Base-by-base conservation (phyloP, 2,329 filamentous ascomycete genomes). In the Paraconiothyrium sp. region DNA sequence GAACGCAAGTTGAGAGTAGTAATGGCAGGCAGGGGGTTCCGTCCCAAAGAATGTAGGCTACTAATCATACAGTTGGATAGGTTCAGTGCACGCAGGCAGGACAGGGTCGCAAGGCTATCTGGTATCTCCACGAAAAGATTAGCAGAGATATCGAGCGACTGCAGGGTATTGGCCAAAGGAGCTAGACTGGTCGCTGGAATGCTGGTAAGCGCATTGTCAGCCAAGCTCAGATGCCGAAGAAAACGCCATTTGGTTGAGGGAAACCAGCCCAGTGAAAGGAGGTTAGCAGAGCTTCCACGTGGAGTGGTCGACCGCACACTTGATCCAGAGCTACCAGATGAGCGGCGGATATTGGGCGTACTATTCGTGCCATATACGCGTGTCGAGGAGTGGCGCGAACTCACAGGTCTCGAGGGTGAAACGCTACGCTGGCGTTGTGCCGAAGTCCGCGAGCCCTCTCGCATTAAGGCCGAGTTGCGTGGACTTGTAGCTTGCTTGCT, bases 1-100 rank as follows among this genome's bases (percentile, higher is more conserved):
- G 89, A 92, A 60, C 94, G 90, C 58, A 99, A 86, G 73, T 98
- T 98, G 60, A 99, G 84, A 1, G 94, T 94, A 1, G 92, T 96
- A 65, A 99, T 97, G 22, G 95, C 94, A 32, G 95, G 94, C 5
- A 99, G 85, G 13, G 95, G 93, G 72, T 91, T 95, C 65, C 91
- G 89, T 2, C 89, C 89, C 46, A 99, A 84, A 1, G 94, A 97
- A 72, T 96, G 92, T 59, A 99, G 84, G 16, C 93, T 95, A 70
- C 94, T 92, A 65, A 99, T 98, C 94, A 98, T 97, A 84, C 94
- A 98, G 72, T 97, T 92, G 4, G 94, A 97, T 30, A 99, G 84
- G 72, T 99, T 98, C 57, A 99, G 83, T 27, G 95, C 94, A 66
- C 94, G 89, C n/a, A 99, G 86, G 32, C 93, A 90, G 22, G 93